Conservation (phyloP, 2,329 filamentous ascomycete species). For the Fusarium chuoi region DNA sequence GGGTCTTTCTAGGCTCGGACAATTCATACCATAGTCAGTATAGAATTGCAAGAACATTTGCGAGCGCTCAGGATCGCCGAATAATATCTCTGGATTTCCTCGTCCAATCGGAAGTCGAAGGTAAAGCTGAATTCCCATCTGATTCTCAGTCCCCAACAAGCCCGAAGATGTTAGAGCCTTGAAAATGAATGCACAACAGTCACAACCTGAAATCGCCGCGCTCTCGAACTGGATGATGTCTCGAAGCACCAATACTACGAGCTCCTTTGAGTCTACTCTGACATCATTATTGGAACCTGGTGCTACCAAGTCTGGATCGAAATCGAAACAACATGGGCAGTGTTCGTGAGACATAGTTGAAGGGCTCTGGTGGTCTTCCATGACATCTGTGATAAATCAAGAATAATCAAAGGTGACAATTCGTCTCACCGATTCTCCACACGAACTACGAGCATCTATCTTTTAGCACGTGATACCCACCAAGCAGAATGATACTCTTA, state of each 20-base stretch:
- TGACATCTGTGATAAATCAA: neutral
- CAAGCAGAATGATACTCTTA: neutral
- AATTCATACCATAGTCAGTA: constrained; percentile 5
- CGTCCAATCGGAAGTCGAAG: constrained; percentile 15
- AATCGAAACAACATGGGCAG: constrained; percentile 21
- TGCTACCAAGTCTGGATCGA: neutral
- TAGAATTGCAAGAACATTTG: constrained; percentile 22
- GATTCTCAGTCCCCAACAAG: neutral
- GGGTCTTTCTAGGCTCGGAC: neutral
- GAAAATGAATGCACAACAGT: constrained; percentile 11
- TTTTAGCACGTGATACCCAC: constrained; percentile 25
- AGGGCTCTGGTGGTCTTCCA: neutral
- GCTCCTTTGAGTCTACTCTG: neutral
- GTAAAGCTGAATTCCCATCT: neutral
- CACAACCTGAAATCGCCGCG: constrained; percentile 5
- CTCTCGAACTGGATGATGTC: neutral
- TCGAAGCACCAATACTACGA: neutral
- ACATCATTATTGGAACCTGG: neutral
- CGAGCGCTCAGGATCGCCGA: neutral
- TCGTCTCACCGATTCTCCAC: neutral
- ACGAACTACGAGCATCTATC: neutral
- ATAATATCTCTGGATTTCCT: constrained; percentile 29
- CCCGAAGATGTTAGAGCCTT: constrained; percentile 11
- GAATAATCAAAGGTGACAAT: neutral
- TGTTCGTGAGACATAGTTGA: neutral